Base-by-base conservation (phyloP, 345 rosid genomes). In the Sonneratia alba region DNA sequence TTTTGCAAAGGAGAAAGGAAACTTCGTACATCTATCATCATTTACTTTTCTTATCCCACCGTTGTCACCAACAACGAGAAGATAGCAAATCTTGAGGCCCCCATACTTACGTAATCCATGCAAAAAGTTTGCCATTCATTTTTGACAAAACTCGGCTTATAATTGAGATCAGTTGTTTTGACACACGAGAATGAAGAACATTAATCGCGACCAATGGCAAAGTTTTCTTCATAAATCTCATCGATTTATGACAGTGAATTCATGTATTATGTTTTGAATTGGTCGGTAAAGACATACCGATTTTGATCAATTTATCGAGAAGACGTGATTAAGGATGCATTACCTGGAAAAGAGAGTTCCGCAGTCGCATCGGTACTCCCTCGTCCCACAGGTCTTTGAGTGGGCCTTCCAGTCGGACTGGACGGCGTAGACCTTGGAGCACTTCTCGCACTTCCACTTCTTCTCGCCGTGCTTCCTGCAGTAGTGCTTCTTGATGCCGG, bases 371-470 rank as follows among this genome's bases (percentile, higher is more conserved):
- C 88, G 81, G 74, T 93, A 93, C 83, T 93, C 97, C 73, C 87
- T 87, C 38, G 98, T 91, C 77, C 97, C 98, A 77, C 98, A 93
- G 71, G 92, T 91, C 85, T 88, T 93, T 45, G 96, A 86, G 73
- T 93, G 98, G 80, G 98, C 98, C 76, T 89, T 91, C 89, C 98
- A 93, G 76, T 93, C 98, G 3, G 98, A 93, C 76, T 89, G 97
- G 83, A 93, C 98, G 42, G 98, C 98, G 71, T 93, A 93, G 73
- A 87, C 84, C 86, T 93, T 93, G 8, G 91, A 84, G 77, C 98
- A 93, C 72, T 89, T 93, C 55, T 88, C 96, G 68, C 98, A 93
- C 85, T 93, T 91, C 98, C 98, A 93, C 76, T 93, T 93, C 81
- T 86, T 93, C 79, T 91, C 98, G 2, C 98, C 96, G 72, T 93